Evolutionary conservation across 2,329 filamentous ascomycete species (phyloP), one percentile per base, ranked within the genome.

Genomic region (Thielaviopsis ethacetica): DNA sequence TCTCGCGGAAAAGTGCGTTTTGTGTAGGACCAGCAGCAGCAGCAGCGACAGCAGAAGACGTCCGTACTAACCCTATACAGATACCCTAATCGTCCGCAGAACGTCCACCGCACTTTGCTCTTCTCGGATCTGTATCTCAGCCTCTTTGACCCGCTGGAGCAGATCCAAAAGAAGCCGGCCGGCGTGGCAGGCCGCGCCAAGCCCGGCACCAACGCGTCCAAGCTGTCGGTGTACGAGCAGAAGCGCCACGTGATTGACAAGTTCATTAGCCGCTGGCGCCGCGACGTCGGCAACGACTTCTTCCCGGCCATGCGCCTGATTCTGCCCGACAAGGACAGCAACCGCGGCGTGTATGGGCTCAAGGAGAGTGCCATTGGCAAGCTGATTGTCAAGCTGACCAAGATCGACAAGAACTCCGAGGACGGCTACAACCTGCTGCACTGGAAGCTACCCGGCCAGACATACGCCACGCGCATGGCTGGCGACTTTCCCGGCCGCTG

Each of bases 401-500:
- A 91, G 67, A 95, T 98, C 65, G 85, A 91, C 72, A 88, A 85
- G 66, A 84, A 91, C 65, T 94, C 89, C 0, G 88, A 95, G 63
- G 91, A 97, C 72, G 91, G 85, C 0, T 85, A 85, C 67, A 89
- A 81, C 63, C 76, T 98, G 24, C 71, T 94, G 58, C 88, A 95
- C 63, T 98, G 93, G 93, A 97, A 95, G 70, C 73, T 94, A 0
- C 91, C 91, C 0, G 86, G 88, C 0, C 79, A 86, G 62, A 81
- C 76, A 2, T 71, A 75, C 1, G 77, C 79, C 0, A 79, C 76
- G 59, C 76, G 80, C 0, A 81, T 85, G 70, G 88, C 91, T 1
- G 93, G 93, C 5, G 91, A 98, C 67, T 98, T 98, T 73, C 86
- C 91, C 0, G 88, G 87, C 0, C 78, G 91, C 62, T 97, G 91